Percentiles rank a stretch among this genome's conserved stretches.
Evolutionary conservation across 345 rosid species (phyloP).

Genomic region (Fremontodendron californicum): DNA sequence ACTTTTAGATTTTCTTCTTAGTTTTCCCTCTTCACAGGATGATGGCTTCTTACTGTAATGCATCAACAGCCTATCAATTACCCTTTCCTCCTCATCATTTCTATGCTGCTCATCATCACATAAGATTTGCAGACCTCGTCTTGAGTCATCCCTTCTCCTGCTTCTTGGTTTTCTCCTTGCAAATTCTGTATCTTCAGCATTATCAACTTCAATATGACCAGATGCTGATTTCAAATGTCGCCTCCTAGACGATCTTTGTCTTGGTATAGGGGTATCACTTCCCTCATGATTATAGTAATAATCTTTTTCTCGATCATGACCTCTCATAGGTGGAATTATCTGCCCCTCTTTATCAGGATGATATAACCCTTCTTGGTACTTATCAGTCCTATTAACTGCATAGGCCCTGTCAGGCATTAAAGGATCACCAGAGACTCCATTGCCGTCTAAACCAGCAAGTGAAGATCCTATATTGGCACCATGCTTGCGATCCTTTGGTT

Average conservation of each 20-base stretch:
- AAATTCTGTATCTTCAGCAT: constrained; percentile 31
- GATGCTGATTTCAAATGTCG: constrained; percentile 42
- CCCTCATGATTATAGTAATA: constrained; percentile 24
- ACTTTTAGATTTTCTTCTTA: constrained; percentile 52
- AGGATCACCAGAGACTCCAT: constrained; percentile 33
- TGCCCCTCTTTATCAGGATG: constrained; percentile 30
- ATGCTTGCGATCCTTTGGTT: constrained; percentile 34
- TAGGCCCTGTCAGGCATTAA: constrained; percentile 20
- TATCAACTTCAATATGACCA: constrained; percentile 32
- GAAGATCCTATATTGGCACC: constrained; percentile 29
- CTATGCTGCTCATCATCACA: constrained; percentile 48
- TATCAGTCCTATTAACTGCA: constrained; percentile 24
- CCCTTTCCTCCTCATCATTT: constrained; percentile 62
- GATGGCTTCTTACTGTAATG: constrained; percentile 87
- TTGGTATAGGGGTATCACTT: constrained; percentile 37
- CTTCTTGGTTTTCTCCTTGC: constrained; percentile 45
- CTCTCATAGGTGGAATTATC: constrained; percentile 22
- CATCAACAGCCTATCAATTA: constrained; percentile 77
- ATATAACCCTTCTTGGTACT: constrained; percentile 24
- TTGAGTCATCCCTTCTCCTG: constrained; percentile 64
- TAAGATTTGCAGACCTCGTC: constrained; percentile 58
- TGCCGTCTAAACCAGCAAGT: constrained; percentile 24
- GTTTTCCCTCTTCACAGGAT: constrained; percentile 37
- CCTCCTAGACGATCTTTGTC: constrained; percentile 57
- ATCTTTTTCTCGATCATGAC: constrained; percentile 20